These are phyloP conservation scores for Agarophyton chilense DNA, from an alignment of 23 red algal species.

Conservation along the genomic window DNA sequence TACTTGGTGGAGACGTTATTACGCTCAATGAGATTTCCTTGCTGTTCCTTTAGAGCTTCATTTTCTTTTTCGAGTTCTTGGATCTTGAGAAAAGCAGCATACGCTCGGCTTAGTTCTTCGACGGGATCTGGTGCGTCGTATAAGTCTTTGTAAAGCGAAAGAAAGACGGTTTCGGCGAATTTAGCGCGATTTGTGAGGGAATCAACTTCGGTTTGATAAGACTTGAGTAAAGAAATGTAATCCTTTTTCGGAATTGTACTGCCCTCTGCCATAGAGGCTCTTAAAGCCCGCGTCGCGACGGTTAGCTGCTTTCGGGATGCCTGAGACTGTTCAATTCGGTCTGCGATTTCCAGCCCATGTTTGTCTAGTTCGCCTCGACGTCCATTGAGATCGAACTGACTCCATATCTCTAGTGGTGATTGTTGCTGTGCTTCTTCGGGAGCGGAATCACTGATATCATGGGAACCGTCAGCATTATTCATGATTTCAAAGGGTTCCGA, in stretches of 20 bases:
- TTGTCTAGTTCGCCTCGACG: conserved; percentile 64
- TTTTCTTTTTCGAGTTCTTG: conserved; percentile 27
- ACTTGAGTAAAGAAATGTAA: conserved; percentile 64
- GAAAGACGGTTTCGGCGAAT: conserved; percentile 75
- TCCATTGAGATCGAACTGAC: conserved; percentile 73
- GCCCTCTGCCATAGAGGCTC: conserved; percentile 54
- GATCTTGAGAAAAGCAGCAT: not conserved
- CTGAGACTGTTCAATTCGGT: conserved; percentile 56
- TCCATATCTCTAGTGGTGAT: conserved; percentile 69
- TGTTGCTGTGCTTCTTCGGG: not conserved
- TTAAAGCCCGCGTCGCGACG: conserved; percentile 49
- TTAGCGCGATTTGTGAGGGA: conserved; percentile 79
- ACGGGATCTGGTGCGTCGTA: conserved; percentile 80
- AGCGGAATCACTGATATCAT: not conserved
- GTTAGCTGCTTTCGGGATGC: conserved; percentile 70
- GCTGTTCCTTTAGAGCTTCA: conserved; percentile 35
- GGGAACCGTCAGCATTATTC: not conserved
- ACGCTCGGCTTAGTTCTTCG: conserved; percentile 11
- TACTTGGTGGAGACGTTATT: conserved; percentile 20
- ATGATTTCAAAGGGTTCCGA: not conserved
- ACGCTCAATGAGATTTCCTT: conserved; percentile 20
- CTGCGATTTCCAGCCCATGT: conserved; percentile 67
- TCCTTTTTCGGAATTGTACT: conserved; percentile 40
- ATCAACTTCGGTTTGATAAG: conserved; percentile 92
- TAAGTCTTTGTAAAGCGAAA: conserved; percentile 75